Evolutionary conservation across 257 asterid species (phyloP), one percentile per base, ranked within the genome.

Genomic region (Pogostemon cablin): DNA sequence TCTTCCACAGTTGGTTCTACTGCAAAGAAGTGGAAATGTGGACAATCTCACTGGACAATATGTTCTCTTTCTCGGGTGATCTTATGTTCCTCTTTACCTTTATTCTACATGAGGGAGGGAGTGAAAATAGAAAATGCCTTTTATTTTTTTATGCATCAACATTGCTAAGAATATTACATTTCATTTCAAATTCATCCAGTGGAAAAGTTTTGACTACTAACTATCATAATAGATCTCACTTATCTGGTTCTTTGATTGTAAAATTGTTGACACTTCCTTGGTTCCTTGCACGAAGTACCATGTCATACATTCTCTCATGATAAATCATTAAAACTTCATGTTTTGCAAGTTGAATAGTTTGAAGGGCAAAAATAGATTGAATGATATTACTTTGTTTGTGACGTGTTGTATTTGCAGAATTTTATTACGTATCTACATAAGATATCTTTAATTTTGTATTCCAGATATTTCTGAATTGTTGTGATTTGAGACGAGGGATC

Each of bases 11-110:
- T 81, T 93, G 87, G 93, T 93, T 60, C 83, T 93, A 69, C 78
- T 93, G 90, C 98, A 93, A 85, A 88, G 98, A 85, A 87, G 98
- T 83, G 97, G 98, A 79, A 93, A 93, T 64, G 96, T 93, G 78
- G 98, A 93, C 85, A 93, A 93, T 67, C 86, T 93, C 77, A 76
- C 97, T 39, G 98, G 97, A 78, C 95, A 93, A 90, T 93, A 93
- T 73, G 90, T 93, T 70, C 67, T 90, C 85, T 87, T 93, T 68
- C 97, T 93, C 15, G 98, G 98, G 98, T 93, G 90, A 79, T 52
- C 77, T 68, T 34, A 58, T 48, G 79, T 75, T 72, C 67, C 59
- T 12, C 60, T 57, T 57, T 61, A 56, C 53, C 54, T 71, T 25
- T 25, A 38, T 58, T 68, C 20, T 49, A 37, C 40, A 42, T 63